Evolutionary conservation across 108 stramenopile species (phyloP).

Genomic region (Seminavis robusta): DNA sequence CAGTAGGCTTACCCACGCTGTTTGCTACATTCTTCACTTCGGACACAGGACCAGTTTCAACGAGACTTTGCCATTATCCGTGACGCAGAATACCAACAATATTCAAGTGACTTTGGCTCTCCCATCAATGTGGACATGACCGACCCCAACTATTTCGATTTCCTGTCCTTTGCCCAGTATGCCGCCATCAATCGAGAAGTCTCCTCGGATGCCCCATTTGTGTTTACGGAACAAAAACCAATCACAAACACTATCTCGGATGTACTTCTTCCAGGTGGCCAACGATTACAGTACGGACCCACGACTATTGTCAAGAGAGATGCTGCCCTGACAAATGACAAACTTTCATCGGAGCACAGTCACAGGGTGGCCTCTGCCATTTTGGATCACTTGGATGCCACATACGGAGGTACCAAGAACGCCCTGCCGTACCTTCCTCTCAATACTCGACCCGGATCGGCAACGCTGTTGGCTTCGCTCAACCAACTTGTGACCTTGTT

Average conservation of each 20-base stretch:
- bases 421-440: conserved; percentile 44
- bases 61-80: no score
- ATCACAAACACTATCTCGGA: no score
- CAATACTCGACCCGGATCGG: conserved; percentile 42
- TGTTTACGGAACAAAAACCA: conserved; percentile 74
- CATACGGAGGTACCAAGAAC: conserved; percentile 51
- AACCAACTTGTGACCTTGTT: conserved; percentile 65
- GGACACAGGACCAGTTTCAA: no score
- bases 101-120: conserved; percentile 42
- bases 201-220: conserved; percentile 30
- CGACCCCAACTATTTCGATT: conserved; percentile 84
- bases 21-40: no score
- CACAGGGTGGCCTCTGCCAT: conserved; percentile 52
- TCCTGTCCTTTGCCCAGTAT: conserved; percentile 80
- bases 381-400: conserved; percentile 52
- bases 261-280: conserved; percentile 33
- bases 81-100: conserved; percentile 68
- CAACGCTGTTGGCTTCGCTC: conserved; percentile 33
- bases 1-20: no score
- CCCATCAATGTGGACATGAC: conserved; percentile 68
- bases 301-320: conserved; percentile 58
- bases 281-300: conserved; percentile 36
- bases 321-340: conserved; percentile 35
- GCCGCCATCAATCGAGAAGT: conserved; percentile 64
- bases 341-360: conserved; percentile 30